Conservation (phyloP, 78 protist genomes). For the Dictyostelium purpureum region DNA sequence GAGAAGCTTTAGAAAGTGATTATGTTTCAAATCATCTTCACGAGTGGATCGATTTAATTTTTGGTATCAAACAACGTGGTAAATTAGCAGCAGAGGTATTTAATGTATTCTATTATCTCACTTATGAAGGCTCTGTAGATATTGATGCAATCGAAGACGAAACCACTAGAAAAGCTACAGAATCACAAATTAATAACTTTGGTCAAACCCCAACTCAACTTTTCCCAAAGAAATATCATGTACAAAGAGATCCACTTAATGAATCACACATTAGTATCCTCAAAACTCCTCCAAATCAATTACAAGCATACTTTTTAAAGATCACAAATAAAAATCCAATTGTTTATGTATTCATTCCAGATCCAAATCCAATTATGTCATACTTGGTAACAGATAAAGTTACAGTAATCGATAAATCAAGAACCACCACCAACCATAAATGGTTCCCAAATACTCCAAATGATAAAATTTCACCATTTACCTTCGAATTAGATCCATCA, state of each 20-base stretch:
- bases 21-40: conserved; percentile 91
- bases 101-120: conserved; percentile 94
- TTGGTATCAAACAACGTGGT: conserved; percentile 96
- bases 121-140: conserved; percentile 89
- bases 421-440: conserved; percentile 40
- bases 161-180: conserved; percentile 32
- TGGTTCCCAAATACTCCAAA: conserved; percentile 73
- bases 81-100: conserved; percentile 86
- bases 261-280: conserved; percentile 39
- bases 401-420: conserved; percentile 25
- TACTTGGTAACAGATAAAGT: conserved; percentile 35
- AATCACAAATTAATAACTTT: conserved; percentile 92
- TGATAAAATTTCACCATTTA: conserved; percentile 59
- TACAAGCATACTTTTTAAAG: conserved; percentile 52
- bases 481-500: conserved; percentile 72
- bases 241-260: conserved; percentile 39
- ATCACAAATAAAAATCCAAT: conserved; percentile 32
- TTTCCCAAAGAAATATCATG: conserved; percentile 83
- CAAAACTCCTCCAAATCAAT: conserved; percentile 17
- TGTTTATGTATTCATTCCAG: conserved; percentile 56
- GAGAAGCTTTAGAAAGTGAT: conserved; percentile 95
- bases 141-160: conserved; percentile 78
- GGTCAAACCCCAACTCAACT: conserved; percentile 99
- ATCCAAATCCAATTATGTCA: conserved; percentile 14
- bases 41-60: conserved; percentile 98